These are phyloP conservation scores for Mycotypha africana DNA, from an alignment of 371 early-diverging fungal genomes.

Conservation along the genomic window DNA sequence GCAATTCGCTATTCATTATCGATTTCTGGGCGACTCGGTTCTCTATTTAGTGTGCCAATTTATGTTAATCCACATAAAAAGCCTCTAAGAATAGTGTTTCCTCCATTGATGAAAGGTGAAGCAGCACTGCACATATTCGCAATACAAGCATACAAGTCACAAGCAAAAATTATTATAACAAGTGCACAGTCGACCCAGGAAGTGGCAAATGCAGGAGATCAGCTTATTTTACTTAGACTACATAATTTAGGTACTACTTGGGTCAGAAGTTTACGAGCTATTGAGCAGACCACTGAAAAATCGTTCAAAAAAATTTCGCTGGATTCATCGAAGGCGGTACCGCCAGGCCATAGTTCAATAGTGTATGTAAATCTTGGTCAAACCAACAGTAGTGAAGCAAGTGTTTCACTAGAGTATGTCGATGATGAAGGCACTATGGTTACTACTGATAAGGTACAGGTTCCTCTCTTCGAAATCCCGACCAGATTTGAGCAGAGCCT, in stretches of 20 bases:
- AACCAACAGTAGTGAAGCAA: not conserved
- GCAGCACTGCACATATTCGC: constrained; percentile 12
- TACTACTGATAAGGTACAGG: too few species aligned
- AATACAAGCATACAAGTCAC: not conserved
- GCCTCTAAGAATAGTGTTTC: not conserved
- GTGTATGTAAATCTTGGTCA: too few species aligned
- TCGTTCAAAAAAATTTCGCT: too few species aligned
- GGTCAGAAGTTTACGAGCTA: not conserved
- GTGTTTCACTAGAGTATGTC: too few species aligned
- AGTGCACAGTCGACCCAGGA: constrained; percentile 1
- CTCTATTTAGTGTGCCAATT: constrained; percentile 11
- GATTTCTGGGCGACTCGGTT: not conserved
- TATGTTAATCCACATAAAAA: constrained; percentile 5
- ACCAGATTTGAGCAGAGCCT: not conserved
- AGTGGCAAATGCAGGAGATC: constrained; percentile 4
- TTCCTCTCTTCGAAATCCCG: too few species aligned
- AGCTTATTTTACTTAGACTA: constrained; percentile 8
- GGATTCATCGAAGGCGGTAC: too few species aligned
- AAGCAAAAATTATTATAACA: not conserved
- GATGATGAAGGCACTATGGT: too few species aligned
- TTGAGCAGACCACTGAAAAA: too few species aligned
- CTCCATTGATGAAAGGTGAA: not conserved
- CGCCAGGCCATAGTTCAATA: constrained; percentile 19
- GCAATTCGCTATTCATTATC: not conserved
- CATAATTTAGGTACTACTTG: constrained; percentile 12